These are phyloP conservation scores for Erysimum cheiranthoides DNA, from an alignment of 345 rosid genomes.

Conservation along the genomic window DNA sequence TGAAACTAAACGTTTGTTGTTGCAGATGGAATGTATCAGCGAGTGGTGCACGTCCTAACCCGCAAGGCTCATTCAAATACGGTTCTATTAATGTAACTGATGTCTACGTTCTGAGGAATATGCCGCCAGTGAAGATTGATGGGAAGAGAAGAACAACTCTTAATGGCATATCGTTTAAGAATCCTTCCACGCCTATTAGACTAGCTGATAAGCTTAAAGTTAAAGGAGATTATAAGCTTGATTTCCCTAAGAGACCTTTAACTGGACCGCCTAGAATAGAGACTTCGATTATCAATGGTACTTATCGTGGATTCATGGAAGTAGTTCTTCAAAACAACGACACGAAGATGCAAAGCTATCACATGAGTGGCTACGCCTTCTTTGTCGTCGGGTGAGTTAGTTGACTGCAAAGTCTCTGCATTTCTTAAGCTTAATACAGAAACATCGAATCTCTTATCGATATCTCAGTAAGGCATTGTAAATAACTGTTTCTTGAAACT, in stretches of 20 bases:
- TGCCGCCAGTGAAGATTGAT: constrained; percentile 67
- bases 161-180: constrained; percentile 79
- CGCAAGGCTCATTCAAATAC: constrained; percentile 94
- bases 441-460: neutral
- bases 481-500: neutral
- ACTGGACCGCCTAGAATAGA: constrained; percentile 72
- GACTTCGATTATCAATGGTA: constrained; percentile 91
- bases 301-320: constrained; percentile 95
- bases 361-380: constrained; percentile 93
- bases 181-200: constrained; percentile 94
- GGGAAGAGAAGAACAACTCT: constrained; percentile 78
- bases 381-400: constrained; percentile 84
- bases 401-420: constrained; percentile 8
- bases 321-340: constrained; percentile 93
- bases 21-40: constrained; percentile 97
- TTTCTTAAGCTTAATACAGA: neutral
- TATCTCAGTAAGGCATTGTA: neutral
- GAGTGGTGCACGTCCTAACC: constrained; percentile 98
- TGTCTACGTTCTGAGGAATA: constrained; percentile 74
- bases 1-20: constrained; percentile 10
- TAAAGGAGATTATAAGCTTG: constrained; percentile 88
- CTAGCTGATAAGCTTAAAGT: constrained; percentile 85
- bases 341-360: constrained; percentile 92
- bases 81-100: constrained; percentile 98
- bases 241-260: constrained; percentile 82